Base-by-base conservation (phyloP, 2,329 filamentous ascomycete species). In the Grosmannia serpens region DNA sequence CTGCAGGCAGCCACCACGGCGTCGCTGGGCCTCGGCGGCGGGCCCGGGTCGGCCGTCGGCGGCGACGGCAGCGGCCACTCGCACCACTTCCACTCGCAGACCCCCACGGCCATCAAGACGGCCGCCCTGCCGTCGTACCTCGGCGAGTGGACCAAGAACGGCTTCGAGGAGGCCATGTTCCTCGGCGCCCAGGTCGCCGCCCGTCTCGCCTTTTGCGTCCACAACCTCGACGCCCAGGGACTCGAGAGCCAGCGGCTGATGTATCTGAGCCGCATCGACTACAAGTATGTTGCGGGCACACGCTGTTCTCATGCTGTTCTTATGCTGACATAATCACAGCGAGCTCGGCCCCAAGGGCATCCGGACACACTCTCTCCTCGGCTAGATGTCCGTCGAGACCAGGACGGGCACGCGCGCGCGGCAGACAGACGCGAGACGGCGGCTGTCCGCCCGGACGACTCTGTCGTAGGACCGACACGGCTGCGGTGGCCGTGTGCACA, bases 161-260 rank as follows among this genome's bases (percentile, higher is more conserved):
- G 82, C 58, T 80, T 82, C 67, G 91, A 96, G 67, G 91, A 96
- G 72, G 84, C 88, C 54, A 83, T 85, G 67, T 96, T 96, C 73
- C 75, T 96, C 8, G 91, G 91, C 13, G 88, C 89, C 2, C 89
- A 95, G 72, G 87, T 96, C 35, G 89, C 88, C 1, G 90, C 88
- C 2, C 71, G 81, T 24, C 74, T 83, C 57, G 80, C 79, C 2
- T 84, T 79, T 65, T 82, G 79, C 65, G 70, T 82, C 63, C 80
- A 84, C 64, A 83, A 83, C 65, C 69, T 82, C 65, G 81, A 84
- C 59, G 74, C 73, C 31, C 71, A 75, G 62, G 73, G 74, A 20
- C 61, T 76, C 51, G 81, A 84, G 67, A 73, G 74, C 20, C 79
- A 82, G 69, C 73, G 79, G 50, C 66, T 75, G 59, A 82, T 82